A percentile compares a stretch with the other conserved stretches of the same genome.
Conservation (phyloP, 345 rosid genomes). For the Cochlearia excelsa region DNA sequence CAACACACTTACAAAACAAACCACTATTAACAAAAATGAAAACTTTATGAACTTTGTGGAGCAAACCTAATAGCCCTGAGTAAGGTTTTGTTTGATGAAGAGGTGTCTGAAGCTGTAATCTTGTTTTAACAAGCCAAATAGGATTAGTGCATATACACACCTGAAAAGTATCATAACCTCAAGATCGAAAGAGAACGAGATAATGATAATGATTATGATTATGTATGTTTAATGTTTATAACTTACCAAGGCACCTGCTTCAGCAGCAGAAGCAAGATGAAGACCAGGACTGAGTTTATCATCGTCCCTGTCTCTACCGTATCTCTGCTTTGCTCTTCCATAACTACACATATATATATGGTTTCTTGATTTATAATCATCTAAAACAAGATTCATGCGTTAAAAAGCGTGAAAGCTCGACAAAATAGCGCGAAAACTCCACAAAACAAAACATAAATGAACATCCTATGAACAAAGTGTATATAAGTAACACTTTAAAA, state of each 20-base stretch:
- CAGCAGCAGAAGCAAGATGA: conserved; percentile 95
- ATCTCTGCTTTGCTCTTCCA: conserved; percentile 82
- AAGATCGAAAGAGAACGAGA: neutral
- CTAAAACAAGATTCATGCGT: no score
- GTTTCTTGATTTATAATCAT: no score
- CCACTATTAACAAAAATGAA: neutral
- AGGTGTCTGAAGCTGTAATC: conserved; percentile 91
- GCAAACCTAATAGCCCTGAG: conserved; percentile 75
- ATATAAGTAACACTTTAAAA: no score
- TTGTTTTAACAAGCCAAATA: conserved; percentile 91
- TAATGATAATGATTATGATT: neutral
- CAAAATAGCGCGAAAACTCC: no score
- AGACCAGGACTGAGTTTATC: conserved; percentile 61
- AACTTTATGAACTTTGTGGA: neutral
- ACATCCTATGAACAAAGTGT: no score
- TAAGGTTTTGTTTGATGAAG: conserved; percentile 69
- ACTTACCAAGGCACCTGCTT: conserved; percentile 83
- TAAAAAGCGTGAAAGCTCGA: no score
- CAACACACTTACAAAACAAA: conserved; percentile 2
- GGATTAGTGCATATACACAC: conserved; percentile 91
- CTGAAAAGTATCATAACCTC: conserved; percentile 39
- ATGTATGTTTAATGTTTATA: neutral
- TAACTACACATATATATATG: conserved; percentile 45
- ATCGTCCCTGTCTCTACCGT: conserved; percentile 52
- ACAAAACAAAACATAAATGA: no score